Percentiles rank a stretch among this genome's conserved stretches.
phyloP scores from a whole-genome alignment of 306 rosid species.

The Boehmeria nivea region DNA sequence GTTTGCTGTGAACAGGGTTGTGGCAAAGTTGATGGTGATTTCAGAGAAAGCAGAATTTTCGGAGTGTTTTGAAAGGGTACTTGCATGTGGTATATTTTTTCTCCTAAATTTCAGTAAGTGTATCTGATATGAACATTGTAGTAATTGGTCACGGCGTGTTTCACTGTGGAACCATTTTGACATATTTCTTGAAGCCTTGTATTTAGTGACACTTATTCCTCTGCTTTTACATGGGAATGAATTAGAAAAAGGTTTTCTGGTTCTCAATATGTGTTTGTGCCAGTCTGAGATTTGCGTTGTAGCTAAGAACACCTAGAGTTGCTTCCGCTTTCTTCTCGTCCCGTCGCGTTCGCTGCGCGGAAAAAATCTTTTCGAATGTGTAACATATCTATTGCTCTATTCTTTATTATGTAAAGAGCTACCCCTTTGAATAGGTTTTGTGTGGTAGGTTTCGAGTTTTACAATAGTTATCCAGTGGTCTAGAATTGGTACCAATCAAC shows the following conservation, averaged over 20 bases:
- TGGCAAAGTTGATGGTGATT: slow-evolving; percentile 13
- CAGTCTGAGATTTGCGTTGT: no score
- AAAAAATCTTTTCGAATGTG: no score
- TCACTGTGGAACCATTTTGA: slow-evolving; percentile 27
- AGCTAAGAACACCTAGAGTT: no score
- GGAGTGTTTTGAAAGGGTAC: slow-evolving; percentile 11
- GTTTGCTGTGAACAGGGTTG: slow-evolving; percentile 18
- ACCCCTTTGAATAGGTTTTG: no score
- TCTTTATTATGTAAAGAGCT: no score
- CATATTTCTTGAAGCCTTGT: slow-evolving; percentile 24
- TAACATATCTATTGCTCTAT: no score
- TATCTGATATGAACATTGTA: slow-evolving; percentile 36
- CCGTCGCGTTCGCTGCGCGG: no score
- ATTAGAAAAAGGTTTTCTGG: slow-evolving; percentile 16
- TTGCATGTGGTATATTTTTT: no score
- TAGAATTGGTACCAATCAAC: no score
- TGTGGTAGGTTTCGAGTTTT: no score
- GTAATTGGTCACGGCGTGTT: slow-evolving; percentile 43
- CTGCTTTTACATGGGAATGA: slow-evolving; percentile 24
- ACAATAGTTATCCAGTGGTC: no score
- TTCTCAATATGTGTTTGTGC: slow-evolving; percentile 5
- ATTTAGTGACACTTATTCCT: slow-evolving; percentile 30
- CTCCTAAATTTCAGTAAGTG: slow-evolving; percentile 32
- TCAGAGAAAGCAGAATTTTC: neutral
- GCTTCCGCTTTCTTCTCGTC: no score